Conservation (phyloP, 257 asterid genomes). For the Solanum sejunctum region DNA sequence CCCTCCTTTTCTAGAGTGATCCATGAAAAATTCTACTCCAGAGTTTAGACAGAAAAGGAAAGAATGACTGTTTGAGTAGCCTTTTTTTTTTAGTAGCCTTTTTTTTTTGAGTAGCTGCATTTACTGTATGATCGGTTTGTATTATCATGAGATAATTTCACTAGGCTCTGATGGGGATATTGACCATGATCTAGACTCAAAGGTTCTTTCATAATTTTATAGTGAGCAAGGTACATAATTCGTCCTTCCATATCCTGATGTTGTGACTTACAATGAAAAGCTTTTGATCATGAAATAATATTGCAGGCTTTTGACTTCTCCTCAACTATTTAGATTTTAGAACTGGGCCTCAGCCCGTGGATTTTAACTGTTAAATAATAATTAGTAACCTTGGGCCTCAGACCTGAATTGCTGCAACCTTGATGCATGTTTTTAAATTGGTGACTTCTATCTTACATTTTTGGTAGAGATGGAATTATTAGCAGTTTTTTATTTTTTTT, state of each 20-base stretch:
- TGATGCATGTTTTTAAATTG: background rate
- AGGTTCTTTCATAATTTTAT: background rate
- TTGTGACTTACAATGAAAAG: background rate
- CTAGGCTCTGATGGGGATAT: background rate
- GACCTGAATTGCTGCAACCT: background rate
- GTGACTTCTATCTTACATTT: background rate
- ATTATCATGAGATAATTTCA: background rate
- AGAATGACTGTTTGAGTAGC: background rate
- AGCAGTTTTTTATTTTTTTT: background rate
- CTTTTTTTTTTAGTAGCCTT: background rate
- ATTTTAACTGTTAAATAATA: background rate
- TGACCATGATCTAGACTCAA: background rate
- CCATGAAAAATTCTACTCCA: background rate
- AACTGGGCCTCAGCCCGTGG: background rate
- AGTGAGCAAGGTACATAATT: background rate
- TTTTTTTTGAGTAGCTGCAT: too few relatives aligned
- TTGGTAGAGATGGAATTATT: background rate
- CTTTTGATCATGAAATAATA: background rate
- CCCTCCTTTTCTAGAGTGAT: background rate
- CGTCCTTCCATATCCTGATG: background rate
- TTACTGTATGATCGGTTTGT: background rate
- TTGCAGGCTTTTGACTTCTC: background rate
- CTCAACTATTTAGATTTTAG: background rate
- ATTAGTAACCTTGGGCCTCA: background rate
- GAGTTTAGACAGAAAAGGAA: background rate